Evolutionary conservation across 495 filamentous ascomycete genomes (phyloP).

Genomic region (Astrothelium subdiscretum): DNA sequence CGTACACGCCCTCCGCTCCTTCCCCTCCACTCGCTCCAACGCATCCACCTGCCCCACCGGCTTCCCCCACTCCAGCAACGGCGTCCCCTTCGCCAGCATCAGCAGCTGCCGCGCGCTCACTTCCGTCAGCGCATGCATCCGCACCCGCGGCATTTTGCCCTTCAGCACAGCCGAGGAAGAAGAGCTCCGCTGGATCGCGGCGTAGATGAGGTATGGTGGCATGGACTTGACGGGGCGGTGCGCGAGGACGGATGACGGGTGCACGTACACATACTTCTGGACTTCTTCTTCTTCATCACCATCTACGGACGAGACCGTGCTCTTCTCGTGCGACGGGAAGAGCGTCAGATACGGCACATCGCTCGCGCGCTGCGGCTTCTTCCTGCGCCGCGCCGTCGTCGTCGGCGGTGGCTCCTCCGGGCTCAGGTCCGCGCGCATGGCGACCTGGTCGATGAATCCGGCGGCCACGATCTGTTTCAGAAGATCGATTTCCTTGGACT

Average conservation of each 20-base stretch:
- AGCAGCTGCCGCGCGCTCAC: conserved; percentile 66
- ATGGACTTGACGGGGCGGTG: conserved; percentile 52
- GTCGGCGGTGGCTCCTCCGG: conserved; percentile 48
- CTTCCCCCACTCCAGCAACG: conserved; percentile 75
- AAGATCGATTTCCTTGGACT: conserved; percentile 59
- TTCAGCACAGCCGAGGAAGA: conserved; percentile 27
- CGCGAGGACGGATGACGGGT: conserved; percentile 71
- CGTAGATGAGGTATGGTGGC: conserved; percentile 80
- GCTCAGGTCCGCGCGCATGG: conserved; percentile 79
- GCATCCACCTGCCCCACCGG: conserved; percentile 69
- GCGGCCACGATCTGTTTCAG: conserved; percentile 85
- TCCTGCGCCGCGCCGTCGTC: conserved; percentile 50
- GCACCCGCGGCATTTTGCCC: conserved; percentile 43
- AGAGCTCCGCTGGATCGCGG: conserved; percentile 63
- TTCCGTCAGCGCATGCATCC: conserved; percentile 80
- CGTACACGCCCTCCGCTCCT: conserved; percentile 60
- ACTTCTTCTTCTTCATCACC: conserved; percentile 14
- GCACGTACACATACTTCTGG: conserved; percentile 64
- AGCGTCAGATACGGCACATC: conserved; percentile 88
- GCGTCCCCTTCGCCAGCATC: conserved; percentile 70
- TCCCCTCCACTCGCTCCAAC: conserved; percentile 37
- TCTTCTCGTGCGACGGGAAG: conserved; percentile 51
- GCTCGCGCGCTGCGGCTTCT: conserved; percentile 66
- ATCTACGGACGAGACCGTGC: not conserved
- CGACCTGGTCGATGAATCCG: conserved; percentile 91